These are phyloP conservation scores for Colletotrichum abscissum DNA, from an alignment of 2,329 filamentous ascomycete genomes.

Conservation along the genomic window DNA sequence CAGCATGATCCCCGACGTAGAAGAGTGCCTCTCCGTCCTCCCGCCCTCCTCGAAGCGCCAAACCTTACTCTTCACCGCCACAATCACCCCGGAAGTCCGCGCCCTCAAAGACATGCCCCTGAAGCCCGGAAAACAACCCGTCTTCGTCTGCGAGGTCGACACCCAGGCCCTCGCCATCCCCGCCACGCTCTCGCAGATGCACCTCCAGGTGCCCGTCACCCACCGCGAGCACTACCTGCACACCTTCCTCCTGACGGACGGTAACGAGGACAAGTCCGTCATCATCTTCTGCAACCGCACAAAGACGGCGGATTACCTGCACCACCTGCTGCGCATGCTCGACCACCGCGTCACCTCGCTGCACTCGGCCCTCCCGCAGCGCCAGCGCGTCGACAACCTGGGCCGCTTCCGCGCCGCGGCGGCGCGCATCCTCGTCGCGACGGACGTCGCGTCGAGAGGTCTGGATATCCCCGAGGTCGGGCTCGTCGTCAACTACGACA, in stretches of 20 bases:
- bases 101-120: slow-evolving; percentile 83
- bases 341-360: slow-evolving; percentile 91
- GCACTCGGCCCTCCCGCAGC: slow-evolving; percentile 87
- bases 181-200: slow-evolving; percentile 82
- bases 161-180: slow-evolving; percentile 82
- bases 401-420: slow-evolving; percentile 91
- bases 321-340: slow-evolving; percentile 87
- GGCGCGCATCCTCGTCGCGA: slow-evolving; percentile 90
- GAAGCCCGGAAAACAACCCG: slow-evolving; percentile 75
- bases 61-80: slow-evolving; percentile 95
- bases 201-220: slow-evolving; percentile 88
- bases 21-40: slow-evolving; percentile 85
- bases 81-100: slow-evolving; percentile 91
- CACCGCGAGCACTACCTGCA: slow-evolving; percentile 97
- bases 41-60: slow-evolving; percentile 85
- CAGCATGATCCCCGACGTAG: slow-evolving; percentile 94
- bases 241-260: slow-evolving; percentile 82
- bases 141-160: slow-evolving; percentile 92
- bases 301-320: slow-evolving; percentile 86
- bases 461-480: slow-evolving; percentile 94
- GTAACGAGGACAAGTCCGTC: slow-evolving; percentile 78
- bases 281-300: slow-evolving; percentile 98
- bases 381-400: slow-evolving; percentile 87
- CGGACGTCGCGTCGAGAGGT: slow-evolving; percentile 93
- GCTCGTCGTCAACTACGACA: slow-evolving; percentile 93